phyloP scores from a whole-genome alignment of 805 yeast species.

The Nematodospora valgi region DNA sequence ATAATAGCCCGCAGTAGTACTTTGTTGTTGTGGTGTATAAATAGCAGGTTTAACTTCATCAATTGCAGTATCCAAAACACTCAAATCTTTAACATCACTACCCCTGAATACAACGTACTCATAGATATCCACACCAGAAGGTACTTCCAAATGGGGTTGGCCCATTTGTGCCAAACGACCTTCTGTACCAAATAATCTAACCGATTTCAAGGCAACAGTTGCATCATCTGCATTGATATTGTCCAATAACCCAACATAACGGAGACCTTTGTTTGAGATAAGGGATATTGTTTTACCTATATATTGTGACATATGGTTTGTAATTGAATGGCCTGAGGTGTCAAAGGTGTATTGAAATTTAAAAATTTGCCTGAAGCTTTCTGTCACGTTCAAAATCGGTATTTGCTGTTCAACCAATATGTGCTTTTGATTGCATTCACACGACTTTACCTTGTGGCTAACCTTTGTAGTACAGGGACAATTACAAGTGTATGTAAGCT shows the following conservation, averaged over 20 bases:
- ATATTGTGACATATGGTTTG: constrained; percentile 74
- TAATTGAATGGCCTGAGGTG: too few species aligned
- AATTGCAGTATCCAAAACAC: constrained; percentile 71
- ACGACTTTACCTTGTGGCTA: too few species aligned
- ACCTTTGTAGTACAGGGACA: too few species aligned
- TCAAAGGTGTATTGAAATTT: too few species aligned
- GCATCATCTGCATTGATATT: constrained; percentile 87
- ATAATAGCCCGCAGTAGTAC: constrained; percentile 13
- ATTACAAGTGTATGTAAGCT: too few species aligned
- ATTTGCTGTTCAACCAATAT: too few species aligned
- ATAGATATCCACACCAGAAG: constrained; percentile 64
- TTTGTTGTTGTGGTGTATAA: constrained; percentile 16
- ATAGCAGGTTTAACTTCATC: constrained; percentile 60
- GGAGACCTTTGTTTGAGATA: constrained; percentile 72
- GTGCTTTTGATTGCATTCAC: too few species aligned
- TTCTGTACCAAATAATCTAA: constrained; percentile 86
- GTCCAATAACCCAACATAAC: constrained; percentile 87
- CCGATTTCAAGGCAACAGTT: constrained; percentile 78
- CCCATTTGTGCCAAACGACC: constrained; percentile 61
- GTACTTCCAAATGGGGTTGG: constrained; percentile 67
- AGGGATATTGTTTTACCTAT: constrained; percentile 87
- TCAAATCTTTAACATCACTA: constrained; percentile 84
- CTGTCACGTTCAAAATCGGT: too few species aligned
- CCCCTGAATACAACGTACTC: constrained; percentile 86
- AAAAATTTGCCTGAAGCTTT: too few species aligned